Evolutionary conservation across 148 eudicot species (phyloP).

Genomic region (Spergularia marina): DNA sequence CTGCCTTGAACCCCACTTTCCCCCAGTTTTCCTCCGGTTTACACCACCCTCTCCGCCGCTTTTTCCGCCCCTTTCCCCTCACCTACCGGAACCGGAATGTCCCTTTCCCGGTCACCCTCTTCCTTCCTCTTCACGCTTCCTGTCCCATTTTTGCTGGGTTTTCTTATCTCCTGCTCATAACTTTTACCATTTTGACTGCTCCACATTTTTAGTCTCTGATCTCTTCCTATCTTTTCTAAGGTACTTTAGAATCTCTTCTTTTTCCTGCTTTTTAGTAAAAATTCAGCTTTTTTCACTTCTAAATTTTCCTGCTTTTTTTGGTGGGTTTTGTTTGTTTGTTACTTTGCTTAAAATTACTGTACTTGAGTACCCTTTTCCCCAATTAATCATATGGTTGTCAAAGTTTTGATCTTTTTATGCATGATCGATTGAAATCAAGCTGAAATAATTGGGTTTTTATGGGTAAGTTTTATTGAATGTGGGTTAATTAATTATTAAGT

Average conservation of each 20-base stretch:
- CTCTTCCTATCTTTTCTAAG: conserved; percentile 21
- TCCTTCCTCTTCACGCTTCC: not conserved
- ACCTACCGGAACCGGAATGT: conserved; percentile 16
- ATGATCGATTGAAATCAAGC: conserved; percentile 4
- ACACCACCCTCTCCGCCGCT: conserved; percentile 9
- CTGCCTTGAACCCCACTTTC: not conserved
- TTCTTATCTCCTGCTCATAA: not conserved
- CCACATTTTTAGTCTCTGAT: conserved; percentile 9
- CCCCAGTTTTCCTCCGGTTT: not conserved
- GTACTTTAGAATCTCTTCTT: conserved; percentile 18
- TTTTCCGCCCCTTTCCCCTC: not conserved
- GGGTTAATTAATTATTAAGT: conserved; percentile 8
- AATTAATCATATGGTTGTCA: not conserved
- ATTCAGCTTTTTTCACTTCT: conserved; percentile 23
- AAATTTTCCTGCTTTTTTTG: not conserved
- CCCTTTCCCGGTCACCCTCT: not conserved
- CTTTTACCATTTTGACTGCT: not conserved
- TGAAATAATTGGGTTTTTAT: not conserved
- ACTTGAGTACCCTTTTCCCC: not conserved
- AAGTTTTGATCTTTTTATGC: conserved; percentile 5
- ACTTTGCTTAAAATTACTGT: conserved; percentile 1
- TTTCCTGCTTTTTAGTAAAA: conserved; percentile 5
- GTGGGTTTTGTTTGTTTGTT: not conserved
- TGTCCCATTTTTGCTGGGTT: not conserved
- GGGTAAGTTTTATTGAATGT: conserved; percentile 11